phyloP scores from a whole-genome alignment of 2,329 filamentous ascomycete species.

The Penicillium capsulatum region DNA sequence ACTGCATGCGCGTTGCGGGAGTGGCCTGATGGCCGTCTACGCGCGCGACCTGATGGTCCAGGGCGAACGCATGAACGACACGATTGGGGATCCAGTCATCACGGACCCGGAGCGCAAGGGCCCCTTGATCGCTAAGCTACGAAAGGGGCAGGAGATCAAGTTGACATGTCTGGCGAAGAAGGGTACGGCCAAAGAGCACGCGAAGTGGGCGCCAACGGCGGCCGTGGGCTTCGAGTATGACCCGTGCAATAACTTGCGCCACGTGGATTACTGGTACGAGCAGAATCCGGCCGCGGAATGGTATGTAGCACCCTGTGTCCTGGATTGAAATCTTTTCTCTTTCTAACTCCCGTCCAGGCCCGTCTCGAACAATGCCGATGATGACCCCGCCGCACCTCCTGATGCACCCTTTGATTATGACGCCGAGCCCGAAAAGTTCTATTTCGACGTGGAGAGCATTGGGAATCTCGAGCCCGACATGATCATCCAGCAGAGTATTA shows the following conservation, averaged over 20 bases:
- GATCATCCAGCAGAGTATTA: conserved; percentile 84
- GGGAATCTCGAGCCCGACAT: conserved; percentile 85
- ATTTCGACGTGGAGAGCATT: conserved; percentile 86
- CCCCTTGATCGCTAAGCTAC: conserved; percentile 81
- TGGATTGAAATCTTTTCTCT: neutral
- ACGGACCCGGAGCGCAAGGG: conserved; percentile 77
- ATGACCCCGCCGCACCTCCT: conserved; percentile 72
- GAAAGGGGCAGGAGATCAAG: conserved; percentile 83
- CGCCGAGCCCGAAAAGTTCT: conserved; percentile 78
- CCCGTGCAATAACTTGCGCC: conserved; percentile 89
- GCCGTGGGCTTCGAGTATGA: conserved; percentile 98
- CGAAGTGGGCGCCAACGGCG: conserved; percentile 91
- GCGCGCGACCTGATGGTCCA: conserved; percentile 79
- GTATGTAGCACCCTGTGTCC: conserved; percentile 48
- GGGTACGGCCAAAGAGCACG: conserved; percentile 97
- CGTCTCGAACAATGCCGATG: conserved; percentile 51
- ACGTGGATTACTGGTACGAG: conserved; percentile 95
- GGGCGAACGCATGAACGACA: conserved; percentile 65
- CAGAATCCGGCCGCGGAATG: conserved; percentile 76
- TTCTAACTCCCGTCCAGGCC: conserved; percentile 27
- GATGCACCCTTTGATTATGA: conserved; percentile 89
- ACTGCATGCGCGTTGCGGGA: conserved; percentile 79
- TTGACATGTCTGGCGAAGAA: conserved; percentile 94
- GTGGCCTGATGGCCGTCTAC: conserved; percentile 89
- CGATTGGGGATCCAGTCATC: conserved; percentile 76